These are phyloP conservation scores for Arabidopsis thaliana DNA, from an alignment of 345 rosid species.

Conservation along the genomic window TAIR10.1 NC_003076.8:6320501-6321000, in stretches of 20 bases:
- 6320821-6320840: background rate
- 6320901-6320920: background rate
- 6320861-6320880: background rate
- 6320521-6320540: background rate
- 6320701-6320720: slow-evolving; percentile 28
- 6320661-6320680: slow-evolving; percentile 41
- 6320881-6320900: background rate
- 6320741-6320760: slow-evolving; percentile 46
- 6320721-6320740: slow-evolving; percentile 13
- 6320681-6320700: slow-evolving; percentile 24
- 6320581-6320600: slow-evolving; percentile 16
- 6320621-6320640: slow-evolving; percentile 28
- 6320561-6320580: slow-evolving; percentile 8
- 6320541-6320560: background rate
- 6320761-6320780: slow-evolving; percentile 40
- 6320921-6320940: background rate
- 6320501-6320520: background rate
- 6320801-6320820: slow-evolving; percentile 33
- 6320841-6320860: background rate
- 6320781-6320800: slow-evolving; percentile 43
- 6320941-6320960: background rate
- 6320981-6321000: background rate
- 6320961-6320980: background rate
- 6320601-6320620: slow-evolving; percentile 23
- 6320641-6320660: slow-evolving; percentile 33